These are phyloP conservation scores for Puccinia novopanici DNA, from an alignment of 1,284 basidiomycete genomes.

Conservation along the genomic window DNA sequence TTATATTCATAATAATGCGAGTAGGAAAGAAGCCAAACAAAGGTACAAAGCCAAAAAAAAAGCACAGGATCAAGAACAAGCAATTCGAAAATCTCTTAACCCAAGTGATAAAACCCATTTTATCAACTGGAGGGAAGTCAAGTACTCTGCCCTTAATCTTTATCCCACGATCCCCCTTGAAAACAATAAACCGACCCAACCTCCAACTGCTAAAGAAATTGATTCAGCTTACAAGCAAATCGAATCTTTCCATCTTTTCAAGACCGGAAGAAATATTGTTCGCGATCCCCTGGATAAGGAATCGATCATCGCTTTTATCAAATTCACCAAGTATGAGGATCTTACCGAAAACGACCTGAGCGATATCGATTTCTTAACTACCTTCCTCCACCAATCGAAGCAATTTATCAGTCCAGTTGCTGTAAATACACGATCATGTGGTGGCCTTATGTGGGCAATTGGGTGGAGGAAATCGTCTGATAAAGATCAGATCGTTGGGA, in stretches of 20 bases:
- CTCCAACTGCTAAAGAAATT: background rate
- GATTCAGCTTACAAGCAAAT: background rate
- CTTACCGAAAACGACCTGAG: background rate
- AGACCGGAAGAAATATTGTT: background rate
- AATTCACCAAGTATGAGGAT: background rate
- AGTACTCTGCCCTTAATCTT: background rate
- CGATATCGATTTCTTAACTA: background rate
- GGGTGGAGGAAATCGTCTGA: background rate
- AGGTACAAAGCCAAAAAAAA: background rate
- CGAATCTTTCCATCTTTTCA: background rate
- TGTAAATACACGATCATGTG: background rate
- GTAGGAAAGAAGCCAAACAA: background rate
- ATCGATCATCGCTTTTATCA: background rate
- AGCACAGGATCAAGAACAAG: background rate
- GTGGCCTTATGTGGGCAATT: background rate
- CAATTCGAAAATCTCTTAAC: background rate
- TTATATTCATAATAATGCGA: background rate
- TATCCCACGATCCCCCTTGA: background rate
- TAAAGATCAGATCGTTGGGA: constrained; percentile 3
- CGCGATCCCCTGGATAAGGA: background rate
- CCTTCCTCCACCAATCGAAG: background rate
- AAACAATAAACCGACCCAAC: background rate
- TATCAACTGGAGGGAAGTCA: background rate
- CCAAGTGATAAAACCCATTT: background rate
- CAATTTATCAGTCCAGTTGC: background rate